Conservation (phyloP, 2,329 filamentous ascomycete genomes). For the Chaetomium globosum region DNA sequence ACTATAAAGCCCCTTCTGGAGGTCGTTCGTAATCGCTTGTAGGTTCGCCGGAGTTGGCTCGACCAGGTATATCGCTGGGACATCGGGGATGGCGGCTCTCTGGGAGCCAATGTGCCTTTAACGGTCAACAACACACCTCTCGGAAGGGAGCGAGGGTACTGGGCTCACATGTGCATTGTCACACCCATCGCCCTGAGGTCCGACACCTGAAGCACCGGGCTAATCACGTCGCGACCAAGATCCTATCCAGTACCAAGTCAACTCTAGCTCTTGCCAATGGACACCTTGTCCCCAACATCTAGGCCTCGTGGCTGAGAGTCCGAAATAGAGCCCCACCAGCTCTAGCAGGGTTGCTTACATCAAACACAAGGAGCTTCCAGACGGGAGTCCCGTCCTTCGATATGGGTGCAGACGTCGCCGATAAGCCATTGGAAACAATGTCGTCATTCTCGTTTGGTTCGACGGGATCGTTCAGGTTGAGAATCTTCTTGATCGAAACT, state of each 20-base stretch:
- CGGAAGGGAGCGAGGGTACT: not conserved
- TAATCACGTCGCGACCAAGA: conserved; percentile 89
- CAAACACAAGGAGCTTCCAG: conserved; percentile 97
- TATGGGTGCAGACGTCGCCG: conserved; percentile 74
- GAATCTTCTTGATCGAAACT: conserved; percentile 93
- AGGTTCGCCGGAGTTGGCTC: conserved; percentile 84
- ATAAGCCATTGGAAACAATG: conserved; percentile 62
- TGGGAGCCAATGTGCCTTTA: conserved; percentile 75
- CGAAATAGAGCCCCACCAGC: not conserved
- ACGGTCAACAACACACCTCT: conserved; percentile 1
- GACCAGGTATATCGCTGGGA: conserved; percentile 94
- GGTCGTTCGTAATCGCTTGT: conserved; percentile 78
- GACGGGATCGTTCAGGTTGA: conserved; percentile 85
- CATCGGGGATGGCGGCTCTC: conserved; percentile 90
- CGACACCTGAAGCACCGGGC: conserved; percentile 90
- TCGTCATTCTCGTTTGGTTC: conserved; percentile 65
- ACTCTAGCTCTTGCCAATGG: conserved; percentile 6
- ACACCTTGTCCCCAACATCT: not conserved
- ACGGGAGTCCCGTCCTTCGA: conserved; percentile 67
- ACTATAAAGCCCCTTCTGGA: conserved; percentile 84
- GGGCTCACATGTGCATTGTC: conserved; percentile 82
- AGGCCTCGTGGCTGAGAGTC: not conserved
- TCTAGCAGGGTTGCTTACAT: conserved; percentile 50
- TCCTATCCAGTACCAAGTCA: conserved; percentile 43
- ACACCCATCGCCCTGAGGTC: conserved; percentile 93